Conservation (phyloP, 1,139 yeast species). For the Sugiyamaella novakii region DNA sequence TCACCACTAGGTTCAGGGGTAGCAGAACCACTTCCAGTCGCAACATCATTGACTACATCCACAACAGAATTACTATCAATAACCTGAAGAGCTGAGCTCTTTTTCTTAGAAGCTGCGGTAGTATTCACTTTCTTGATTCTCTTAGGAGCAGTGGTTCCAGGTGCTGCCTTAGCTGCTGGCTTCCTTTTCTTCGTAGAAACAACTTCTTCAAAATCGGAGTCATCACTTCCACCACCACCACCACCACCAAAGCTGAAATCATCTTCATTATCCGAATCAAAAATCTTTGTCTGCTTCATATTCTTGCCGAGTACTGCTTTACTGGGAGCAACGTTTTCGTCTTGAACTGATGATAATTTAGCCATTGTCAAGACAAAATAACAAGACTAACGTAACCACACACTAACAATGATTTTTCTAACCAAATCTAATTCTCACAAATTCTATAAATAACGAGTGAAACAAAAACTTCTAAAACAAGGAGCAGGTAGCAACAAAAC, state of each 20-base stretch:
- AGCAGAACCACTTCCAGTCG: slow-evolving; percentile 16
- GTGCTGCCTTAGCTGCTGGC: slow-evolving; percentile 20
- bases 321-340: slow-evolving; percentile 30
- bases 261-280: slow-evolving; percentile 24
- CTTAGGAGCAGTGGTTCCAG: slow-evolving; percentile 12
- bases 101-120: slow-evolving; percentile 25
- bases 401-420: no score
- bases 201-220: slow-evolving; percentile 30
- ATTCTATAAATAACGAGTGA: no score
- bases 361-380: no score
- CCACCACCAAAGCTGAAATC: slow-evolving; percentile 18
- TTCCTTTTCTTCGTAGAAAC: slow-evolving; percentile 23
- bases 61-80: slow-evolving; percentile 17
- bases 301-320: slow-evolving; percentile 9
- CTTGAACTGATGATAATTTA: slow-evolving; percentile 16
- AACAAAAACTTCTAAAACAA: no score
- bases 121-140: slow-evolving; percentile 18
- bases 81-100: slow-evolving; percentile 24
- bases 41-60: slow-evolving; percentile 7
- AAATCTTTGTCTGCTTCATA: slow-evolving; percentile 14
- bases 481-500: no score
- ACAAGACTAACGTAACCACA: no score
- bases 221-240: slow-evolving; percentile 24
- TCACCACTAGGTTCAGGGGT: slow-evolving; percentile 15
- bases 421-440: no score